Evolutionary conservation across 2,329 filamentous ascomycete genomes (phyloP).

Genomic region (Sphaerulina musiva): DNA sequence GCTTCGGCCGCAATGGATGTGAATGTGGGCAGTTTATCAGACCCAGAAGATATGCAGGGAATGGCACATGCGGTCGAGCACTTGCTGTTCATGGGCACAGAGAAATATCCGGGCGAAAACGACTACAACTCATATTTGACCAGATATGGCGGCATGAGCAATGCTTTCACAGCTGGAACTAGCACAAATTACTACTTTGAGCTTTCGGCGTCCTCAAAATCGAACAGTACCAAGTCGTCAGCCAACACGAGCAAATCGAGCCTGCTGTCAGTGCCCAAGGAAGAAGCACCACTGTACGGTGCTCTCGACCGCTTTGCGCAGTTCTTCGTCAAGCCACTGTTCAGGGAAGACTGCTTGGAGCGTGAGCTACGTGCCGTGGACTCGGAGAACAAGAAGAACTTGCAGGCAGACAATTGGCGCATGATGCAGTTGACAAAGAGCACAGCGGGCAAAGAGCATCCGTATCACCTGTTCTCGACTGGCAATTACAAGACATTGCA

Average conservation of each 20-base stretch:
- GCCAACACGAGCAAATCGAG: slow-evolving; percentile 33
- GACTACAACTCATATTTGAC: slow-evolving; percentile 92
- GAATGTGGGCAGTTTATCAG: slow-evolving; percentile 92
- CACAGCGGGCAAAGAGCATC: slow-evolving; percentile 78
- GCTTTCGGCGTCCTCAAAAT: slow-evolving; percentile 67
- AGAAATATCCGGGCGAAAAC: slow-evolving; percentile 95
- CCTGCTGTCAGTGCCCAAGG: slow-evolving; percentile 33
- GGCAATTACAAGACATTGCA: slow-evolving; percentile 83
- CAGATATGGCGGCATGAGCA: slow-evolving; percentile 82
- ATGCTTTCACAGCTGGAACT: slow-evolving; percentile 87
- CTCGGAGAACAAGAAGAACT: slow-evolving; percentile 95
- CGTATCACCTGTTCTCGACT: slow-evolving; percentile 86
- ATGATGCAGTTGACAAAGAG: slow-evolving; percentile 82
- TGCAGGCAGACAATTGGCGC: slow-evolving; percentile 85
- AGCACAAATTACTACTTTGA: slow-evolving; percentile 99
- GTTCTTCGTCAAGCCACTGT: slow-evolving; percentile 85
- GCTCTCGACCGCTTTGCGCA: slow-evolving; percentile 87
- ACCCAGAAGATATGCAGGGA: slow-evolving; percentile 82
- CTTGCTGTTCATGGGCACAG: slow-evolving; percentile 95
- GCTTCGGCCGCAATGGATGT: slow-evolving; percentile 92
- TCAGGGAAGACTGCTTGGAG: slow-evolving; percentile 76
- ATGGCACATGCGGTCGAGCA: slow-evolving; percentile 97
- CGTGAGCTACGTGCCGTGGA: slow-evolving; percentile 83
- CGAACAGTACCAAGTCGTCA: slow-evolving; percentile 45
- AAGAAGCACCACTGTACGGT: slow-evolving; percentile 62